These are phyloP conservation scores for Castanospermum australe DNA, from an alignment of 306 rosid species.

Conservation along the genomic window DNA sequence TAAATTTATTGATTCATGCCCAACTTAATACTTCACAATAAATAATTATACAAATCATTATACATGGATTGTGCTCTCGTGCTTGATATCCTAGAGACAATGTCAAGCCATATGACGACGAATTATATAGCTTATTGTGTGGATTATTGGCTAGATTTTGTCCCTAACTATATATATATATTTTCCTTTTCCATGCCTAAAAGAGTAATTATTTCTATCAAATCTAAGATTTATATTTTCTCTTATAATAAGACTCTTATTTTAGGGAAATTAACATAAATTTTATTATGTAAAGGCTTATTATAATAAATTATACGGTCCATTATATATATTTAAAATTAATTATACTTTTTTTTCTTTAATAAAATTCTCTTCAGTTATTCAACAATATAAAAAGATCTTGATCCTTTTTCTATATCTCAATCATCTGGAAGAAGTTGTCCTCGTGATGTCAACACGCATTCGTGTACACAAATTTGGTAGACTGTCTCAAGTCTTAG, in stretches of 20 bases:
- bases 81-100: slow-evolving; percentile 35
- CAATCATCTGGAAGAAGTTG: slow-evolving; percentile 25
- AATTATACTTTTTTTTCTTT: no score
- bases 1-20: slow-evolving; percentile 1
- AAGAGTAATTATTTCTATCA: slow-evolving; percentile 23
- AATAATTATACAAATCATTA: neutral
- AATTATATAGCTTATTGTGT: neutral
- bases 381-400: no score
- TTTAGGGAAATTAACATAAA: no score
- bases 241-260: no score
- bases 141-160: neutral
- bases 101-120: neutral
- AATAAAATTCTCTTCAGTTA: no score
- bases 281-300: no score
- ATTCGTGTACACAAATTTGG: slow-evolving; percentile 34
- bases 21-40: neutral
- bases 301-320: no score
- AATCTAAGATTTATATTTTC: no score
- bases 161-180: neutral
- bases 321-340: no score
- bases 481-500: slow-evolving; percentile 36
- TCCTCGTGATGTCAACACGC: slow-evolving; percentile 37
- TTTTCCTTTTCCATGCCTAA: neutral
- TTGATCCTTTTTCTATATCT: slow-evolving; percentile 19
- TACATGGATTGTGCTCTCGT: slow-evolving; percentile 27